Base-by-base conservation (phyloP, 2,329 filamentous ascomycete species). In the Penicillium verrucosum region DNA sequence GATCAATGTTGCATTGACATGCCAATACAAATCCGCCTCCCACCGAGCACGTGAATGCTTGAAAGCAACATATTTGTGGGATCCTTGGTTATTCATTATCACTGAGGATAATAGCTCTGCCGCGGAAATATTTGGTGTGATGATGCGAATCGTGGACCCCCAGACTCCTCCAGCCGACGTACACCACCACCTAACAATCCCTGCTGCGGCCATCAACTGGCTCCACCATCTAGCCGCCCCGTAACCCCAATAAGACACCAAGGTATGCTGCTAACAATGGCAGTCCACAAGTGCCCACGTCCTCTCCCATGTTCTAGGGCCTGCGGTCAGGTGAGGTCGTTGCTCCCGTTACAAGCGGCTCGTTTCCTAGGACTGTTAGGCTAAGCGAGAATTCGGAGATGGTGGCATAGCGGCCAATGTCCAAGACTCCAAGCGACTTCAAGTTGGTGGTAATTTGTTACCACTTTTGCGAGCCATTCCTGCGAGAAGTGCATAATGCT, bases 121-220 rank as follows among this genome's bases (percentile, higher is more conserved):
- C 61, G 14, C 38, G 54, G 50, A 74, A 75, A 46, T 74, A 66
- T 50, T 68, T 61, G 3, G 68, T 73, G 49, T 68, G 61, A 53
- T 75, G 73, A 56, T 75, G 75, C 18, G 59, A 64, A 38, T 74
- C 67, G 56, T 75, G 72, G 25, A 69, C 49, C 42, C 69, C 64
- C 6, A 72, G 61, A 48, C 60, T 70, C 56, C 71, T 65, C 73
- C 70, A 73, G n/a, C 69, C 70, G 9, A 74, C 71, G 53, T 68
- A 70, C 21, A 72, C 72, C 30, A 32, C 30, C 8, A 73, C 56
- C 61, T 70, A 74, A 27, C 63, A 66, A 5, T 21, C 21, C 21
- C 56, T 57, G 9, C 59, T 60, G 27, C 64, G 52, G 10, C 66
- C 68, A 21, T 70, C 67, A 14, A 73, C 63, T 2, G 60, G 56